Conservation (phyloP, 1,284 basidiomycete species). For the Ceratobasidium sp. region DNA sequence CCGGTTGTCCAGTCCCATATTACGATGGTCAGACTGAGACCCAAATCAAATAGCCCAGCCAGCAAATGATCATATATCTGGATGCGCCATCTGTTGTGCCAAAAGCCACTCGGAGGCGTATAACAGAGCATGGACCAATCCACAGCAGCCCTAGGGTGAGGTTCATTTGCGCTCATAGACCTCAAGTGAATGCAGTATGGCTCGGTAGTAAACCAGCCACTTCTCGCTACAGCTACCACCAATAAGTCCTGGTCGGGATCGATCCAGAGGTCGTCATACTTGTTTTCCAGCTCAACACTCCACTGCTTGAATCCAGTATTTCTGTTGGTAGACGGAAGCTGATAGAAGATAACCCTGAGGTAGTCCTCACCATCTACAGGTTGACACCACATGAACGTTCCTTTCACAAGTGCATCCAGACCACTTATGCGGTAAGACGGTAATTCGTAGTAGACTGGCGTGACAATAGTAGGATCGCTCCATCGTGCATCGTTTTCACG, state of each 20-base stretch:
- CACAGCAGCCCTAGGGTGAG: not conserved
- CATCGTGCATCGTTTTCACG: not conserved
- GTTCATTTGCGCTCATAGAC: not conserved
- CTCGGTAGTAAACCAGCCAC: no score
- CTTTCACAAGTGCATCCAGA: not conserved
- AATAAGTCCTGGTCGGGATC: slow-evolving; percentile 12
- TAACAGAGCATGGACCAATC: not conserved
- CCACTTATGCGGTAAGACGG: not conserved
- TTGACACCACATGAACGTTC: not conserved
- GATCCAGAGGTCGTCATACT: not conserved
- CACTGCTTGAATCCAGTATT: not conserved
- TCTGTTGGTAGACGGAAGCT: slow-evolving; percentile 7
- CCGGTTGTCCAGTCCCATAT: no score
- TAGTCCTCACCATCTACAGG: not conserved
- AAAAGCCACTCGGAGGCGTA: not conserved
- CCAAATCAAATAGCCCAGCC: not conserved
- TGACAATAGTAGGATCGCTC: not conserved
- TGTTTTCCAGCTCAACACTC: no score
- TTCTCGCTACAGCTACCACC: not conserved
- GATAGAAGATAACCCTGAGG: not conserved
- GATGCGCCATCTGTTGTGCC: not conserved
- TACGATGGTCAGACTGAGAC: not conserved
- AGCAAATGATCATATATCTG: not conserved
- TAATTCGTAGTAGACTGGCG: not conserved
- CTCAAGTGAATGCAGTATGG: not conserved